A percentile compares a stretch with the other conserved stretches of the same genome.
Conservation (phyloP, 192 early-diverging fungal species). For the Gonapodya prolifera region DNA sequence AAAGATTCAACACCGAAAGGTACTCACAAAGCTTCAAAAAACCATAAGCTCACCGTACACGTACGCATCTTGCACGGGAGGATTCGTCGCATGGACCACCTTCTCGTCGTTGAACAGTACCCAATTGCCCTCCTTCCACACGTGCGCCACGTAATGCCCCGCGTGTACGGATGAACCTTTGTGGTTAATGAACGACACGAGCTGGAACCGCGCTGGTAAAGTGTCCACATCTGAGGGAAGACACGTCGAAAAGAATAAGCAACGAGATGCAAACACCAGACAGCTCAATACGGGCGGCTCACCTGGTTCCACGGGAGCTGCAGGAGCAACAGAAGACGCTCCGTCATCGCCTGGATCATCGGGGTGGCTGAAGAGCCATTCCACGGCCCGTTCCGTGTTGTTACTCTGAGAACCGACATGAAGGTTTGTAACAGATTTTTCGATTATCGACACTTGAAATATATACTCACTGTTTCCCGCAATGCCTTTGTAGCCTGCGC, state of each 20-base stretch:
- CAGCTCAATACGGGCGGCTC: constrained; percentile 3
- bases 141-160: constrained; percentile 91
- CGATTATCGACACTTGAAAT: not conserved
- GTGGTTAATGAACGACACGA: constrained; percentile 83
- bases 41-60: no score
- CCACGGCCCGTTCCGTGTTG: constrained; percentile 81
- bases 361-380: constrained; percentile 85
- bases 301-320: not conserved
- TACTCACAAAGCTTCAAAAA: no score
- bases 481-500: constrained; percentile 72
- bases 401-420: constrained; percentile 30
- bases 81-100: constrained; percentile 58
- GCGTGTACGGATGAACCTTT: constrained; percentile 89
- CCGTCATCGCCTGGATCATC: constrained; percentile 45
- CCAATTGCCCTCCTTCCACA: constrained; percentile 55
- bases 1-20: no score
- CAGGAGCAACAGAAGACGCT: constrained; percentile 9
- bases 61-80: constrained; percentile 55
- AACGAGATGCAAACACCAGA: no score
- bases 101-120: constrained; percentile 92
- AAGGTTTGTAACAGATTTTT: no score
- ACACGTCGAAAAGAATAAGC: no score
- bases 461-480: constrained; percentile 52
- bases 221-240: no score
- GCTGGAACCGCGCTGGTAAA: constrained; percentile 41